Evolutionary conservation across 441 rosid species (phyloP).

Genomic region (Populus trichocarpa): DNA sequence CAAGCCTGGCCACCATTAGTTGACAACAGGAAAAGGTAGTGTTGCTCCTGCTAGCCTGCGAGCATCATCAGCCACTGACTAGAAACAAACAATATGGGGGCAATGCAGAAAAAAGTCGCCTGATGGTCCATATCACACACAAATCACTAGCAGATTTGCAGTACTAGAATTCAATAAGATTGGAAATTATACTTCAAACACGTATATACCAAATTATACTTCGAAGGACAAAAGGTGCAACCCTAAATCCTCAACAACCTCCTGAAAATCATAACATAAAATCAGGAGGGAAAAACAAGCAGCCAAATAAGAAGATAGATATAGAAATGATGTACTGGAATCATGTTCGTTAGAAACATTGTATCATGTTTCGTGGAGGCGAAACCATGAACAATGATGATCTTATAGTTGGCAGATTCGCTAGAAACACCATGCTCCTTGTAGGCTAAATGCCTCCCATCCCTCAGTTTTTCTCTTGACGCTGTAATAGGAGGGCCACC

Average conservation of each 20-base stretch:
- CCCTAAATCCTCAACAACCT: slow-evolving; percentile 47
- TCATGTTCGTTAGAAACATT: neutral
- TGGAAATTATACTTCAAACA: too few relatives aligned
- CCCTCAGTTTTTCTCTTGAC: slow-evolving; percentile 62
- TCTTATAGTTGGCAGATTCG: slow-evolving; percentile 47
- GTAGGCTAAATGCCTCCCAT: slow-evolving; percentile 79
- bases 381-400: slow-evolving; percentile 60
- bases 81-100: neutral
- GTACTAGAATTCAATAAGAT: neutral
- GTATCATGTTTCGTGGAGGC: slow-evolving; percentile 35
- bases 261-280: slow-evolving; percentile 28
- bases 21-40: slow-evolving; percentile 64
- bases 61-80: too few relatives aligned
- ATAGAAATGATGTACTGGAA: too few relatives aligned
- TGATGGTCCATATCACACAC: neutral
- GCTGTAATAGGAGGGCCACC: slow-evolving; percentile 56
- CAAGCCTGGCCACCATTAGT: slow-evolving; percentile 69
- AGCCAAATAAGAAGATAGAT: too few relatives aligned
- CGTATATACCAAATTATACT: neutral
- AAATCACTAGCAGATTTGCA: neutral
- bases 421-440: slow-evolving; percentile 48
- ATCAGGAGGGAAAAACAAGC: neutral
- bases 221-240: slow-evolving; percentile 47
- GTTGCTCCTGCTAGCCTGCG: slow-evolving; percentile 66
- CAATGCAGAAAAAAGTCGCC: too few relatives aligned